Conservation (phyloP, 768 basidiomycete genomes). For the Astraeus odoratus region DNA sequence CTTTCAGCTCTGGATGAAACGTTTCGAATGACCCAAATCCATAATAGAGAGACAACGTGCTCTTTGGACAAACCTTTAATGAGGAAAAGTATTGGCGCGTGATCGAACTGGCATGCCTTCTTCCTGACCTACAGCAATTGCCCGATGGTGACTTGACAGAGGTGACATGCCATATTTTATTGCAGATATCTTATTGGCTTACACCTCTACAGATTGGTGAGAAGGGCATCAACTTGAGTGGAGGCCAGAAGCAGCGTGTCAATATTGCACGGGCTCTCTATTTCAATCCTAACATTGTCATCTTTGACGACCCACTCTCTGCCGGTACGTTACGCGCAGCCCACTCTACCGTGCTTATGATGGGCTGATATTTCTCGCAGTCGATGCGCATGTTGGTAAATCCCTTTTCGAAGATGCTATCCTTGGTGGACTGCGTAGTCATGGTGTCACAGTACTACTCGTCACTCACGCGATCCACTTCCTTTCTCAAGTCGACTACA, state of each 20-base stretch:
- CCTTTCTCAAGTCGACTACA: constrained; percentile 43
- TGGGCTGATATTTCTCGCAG: constrained; percentile 20
- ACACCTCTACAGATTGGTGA: constrained; percentile 49
- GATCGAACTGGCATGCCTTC: constrained; percentile 49
- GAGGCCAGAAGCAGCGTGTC: constrained; percentile 62
- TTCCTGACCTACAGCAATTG: constrained; percentile 58
- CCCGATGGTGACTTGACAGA: constrained; percentile 70
- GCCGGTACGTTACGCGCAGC: constrained; percentile 49
- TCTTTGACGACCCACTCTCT: constrained; percentile 61
- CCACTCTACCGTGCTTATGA: background rate
- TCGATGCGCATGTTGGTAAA: constrained; percentile 72
- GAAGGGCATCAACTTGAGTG: constrained; percentile 60
- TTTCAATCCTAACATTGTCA: constrained; percentile 51
- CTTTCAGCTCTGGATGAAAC: background rate
- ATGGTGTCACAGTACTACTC: constrained; percentile 46
- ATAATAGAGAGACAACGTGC: constrained; percentile 64
- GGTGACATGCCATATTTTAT: constrained; percentile 27
- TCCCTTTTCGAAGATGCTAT: constrained; percentile 65
- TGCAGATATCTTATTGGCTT: background rate
- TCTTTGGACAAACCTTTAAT: constrained; percentile 60
- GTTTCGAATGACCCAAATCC: background rate
- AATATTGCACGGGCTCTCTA: constrained; percentile 70
- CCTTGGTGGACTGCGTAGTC: constrained; percentile 34
- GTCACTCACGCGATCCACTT: constrained; percentile 55
- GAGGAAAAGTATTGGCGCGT: constrained; percentile 61